Conservation (phyloP, 2,329 filamentous ascomycete genomes). For the Penicillium verrucosum region DNA sequence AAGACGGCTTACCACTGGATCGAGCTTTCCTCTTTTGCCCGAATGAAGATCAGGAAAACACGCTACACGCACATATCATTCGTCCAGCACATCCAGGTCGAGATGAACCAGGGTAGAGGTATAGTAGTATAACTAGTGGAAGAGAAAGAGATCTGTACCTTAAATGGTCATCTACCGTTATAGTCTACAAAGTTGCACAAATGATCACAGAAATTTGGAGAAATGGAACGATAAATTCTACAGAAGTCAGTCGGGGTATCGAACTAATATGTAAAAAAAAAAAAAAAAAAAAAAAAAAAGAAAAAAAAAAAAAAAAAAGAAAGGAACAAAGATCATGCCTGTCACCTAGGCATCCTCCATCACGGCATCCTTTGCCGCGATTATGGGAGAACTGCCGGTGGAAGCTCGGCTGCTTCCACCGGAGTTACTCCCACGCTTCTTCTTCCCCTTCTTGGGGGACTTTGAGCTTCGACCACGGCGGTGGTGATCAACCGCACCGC, state of each 20-base stretch:
- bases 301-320: not conserved
- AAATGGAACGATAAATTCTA: not conserved
- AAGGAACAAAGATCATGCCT: not conserved
- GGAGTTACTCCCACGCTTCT: not conserved
- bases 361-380: not conserved
- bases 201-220: not conserved
- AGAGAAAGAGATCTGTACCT: not conserved
- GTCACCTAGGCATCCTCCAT: not conserved
- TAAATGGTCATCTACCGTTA: not conserved
- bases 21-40: too few species aligned
- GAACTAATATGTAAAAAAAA: not conserved
- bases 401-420: not conserved
- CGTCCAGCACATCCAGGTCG: too few species aligned
- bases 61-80: too few species aligned
- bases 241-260: not conserved
- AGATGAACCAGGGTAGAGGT: too few species aligned
- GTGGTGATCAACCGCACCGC: not conserved
- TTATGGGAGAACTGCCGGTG: not conserved
- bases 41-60: too few species aligned
- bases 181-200: not conserved
- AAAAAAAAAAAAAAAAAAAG: not conserved
- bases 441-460: conserved; percentile 1
- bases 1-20: too few species aligned
- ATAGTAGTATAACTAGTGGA: too few species aligned
- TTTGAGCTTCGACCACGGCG: not conserved